Evolutionary conservation across 345 rosid genomes (phyloP).

Genomic region (Trapa incisa): DNA sequence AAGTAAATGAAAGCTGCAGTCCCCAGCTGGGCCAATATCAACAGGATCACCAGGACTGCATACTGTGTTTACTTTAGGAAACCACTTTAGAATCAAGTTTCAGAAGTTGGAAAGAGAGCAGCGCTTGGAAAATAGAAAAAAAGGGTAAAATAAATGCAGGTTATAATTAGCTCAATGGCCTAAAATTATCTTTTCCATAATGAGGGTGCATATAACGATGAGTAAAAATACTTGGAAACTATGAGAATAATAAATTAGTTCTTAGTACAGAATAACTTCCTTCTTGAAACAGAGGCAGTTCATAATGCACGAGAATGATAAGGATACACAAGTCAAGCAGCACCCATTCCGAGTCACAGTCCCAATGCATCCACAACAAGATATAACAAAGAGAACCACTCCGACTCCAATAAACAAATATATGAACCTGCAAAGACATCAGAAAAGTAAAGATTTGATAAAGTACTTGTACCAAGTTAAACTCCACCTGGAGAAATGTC

Average conservation of each 20-base stretch:
- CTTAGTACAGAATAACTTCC: neutral
- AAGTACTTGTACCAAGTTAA: too few relatives aligned
- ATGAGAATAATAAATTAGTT: neutral
- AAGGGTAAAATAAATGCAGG: neutral
- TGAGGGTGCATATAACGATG: neutral
- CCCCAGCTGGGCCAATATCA: conserved; percentile 88
- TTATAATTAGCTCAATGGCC: neutral
- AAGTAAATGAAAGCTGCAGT: conserved; percentile 85
- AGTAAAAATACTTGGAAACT: neutral
- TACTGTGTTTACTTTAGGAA: conserved; percentile 71
- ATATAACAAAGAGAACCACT: conserved; percentile 61
- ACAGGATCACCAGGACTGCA: conserved; percentile 54
- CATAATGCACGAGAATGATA: neutral
- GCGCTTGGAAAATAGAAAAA: neutral
- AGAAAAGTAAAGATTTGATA: neutral
- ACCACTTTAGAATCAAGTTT: conserved; percentile 12
- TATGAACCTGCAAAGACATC: conserved; percentile 61
- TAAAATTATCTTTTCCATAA: neutral
- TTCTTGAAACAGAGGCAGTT: neutral
- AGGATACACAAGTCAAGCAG: conserved; percentile 98
- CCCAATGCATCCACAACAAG: conserved; percentile 90
- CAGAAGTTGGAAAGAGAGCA: neutral
- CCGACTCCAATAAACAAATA: conserved; percentile 83
- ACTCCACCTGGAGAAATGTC: too few relatives aligned
- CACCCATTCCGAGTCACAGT: conserved; percentile 65